These are phyloP conservation scores for Tetrapisispora nanseiensis DNA, from an alignment of 805 yeast genomes.

Conservation along the genomic window DNA sequence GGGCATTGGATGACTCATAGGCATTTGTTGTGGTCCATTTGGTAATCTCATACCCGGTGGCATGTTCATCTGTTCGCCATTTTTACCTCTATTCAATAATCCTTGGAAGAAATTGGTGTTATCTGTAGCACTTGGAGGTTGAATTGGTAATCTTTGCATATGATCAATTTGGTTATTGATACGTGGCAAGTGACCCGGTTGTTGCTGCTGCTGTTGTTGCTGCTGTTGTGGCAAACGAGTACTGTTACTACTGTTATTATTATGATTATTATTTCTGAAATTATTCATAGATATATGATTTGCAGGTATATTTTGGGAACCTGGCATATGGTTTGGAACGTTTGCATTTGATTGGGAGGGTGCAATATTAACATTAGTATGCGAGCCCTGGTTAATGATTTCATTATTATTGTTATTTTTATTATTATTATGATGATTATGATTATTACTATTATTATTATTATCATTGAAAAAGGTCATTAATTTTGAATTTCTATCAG, in stretches of 20 bases:
- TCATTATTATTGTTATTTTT: no score
- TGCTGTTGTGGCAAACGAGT: neutral
- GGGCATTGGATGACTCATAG: constrained; percentile 6
- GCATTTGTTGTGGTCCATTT: constrained; percentile 9
- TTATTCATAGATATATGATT: no score
- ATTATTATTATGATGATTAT: no score
- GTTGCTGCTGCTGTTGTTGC: neutral
- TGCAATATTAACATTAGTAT: constrained; percentile 1
- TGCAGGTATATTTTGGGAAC: no score
- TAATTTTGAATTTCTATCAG: constrained; percentile 23
- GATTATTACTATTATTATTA: no score
- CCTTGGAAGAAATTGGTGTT: constrained; percentile 26
- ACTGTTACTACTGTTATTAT: neutral
- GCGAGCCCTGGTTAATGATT: constrained; percentile 5
- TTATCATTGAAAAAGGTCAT: constrained; percentile 24
- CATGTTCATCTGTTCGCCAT: constrained; percentile 3
- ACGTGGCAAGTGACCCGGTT: neutral
- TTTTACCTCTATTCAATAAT: constrained; percentile 23
- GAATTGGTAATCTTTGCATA: neutral
- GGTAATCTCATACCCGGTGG: constrained; percentile 9
- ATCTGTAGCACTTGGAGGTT: constrained; percentile 8
- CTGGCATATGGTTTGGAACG: neutral
- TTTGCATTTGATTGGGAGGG: neutral
- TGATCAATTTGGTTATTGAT: neutral
- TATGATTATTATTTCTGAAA: neutral